Evolutionary conservation across 2,329 filamentous ascomycete species (phyloP).

Genomic region (Fusarium abutilonis): DNA sequence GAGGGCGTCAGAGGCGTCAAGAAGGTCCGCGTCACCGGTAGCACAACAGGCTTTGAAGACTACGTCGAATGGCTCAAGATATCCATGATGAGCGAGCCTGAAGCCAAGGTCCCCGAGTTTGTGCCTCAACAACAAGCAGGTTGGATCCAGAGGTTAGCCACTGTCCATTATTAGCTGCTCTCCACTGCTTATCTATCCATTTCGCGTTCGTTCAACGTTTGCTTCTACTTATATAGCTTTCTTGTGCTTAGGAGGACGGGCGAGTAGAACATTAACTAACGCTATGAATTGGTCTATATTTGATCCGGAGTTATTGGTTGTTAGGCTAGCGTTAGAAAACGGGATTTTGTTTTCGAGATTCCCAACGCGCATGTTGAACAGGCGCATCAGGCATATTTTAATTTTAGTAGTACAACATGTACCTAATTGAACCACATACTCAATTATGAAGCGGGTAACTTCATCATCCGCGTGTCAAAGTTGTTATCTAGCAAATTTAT

Average conservation of each 20-base stretch:
- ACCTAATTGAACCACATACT: conserved; percentile 5
- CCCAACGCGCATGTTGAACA: conserved; percentile 8
- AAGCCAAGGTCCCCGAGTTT: conserved; percentile 35
- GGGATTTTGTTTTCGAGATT: conserved; percentile 9
- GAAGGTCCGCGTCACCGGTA: conserved; percentile 50
- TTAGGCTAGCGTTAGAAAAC: conserved; percentile 10
- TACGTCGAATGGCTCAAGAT: conserved; percentile 55
- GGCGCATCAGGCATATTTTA: conserved; percentile 4
- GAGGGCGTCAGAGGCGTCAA: conserved; percentile 56
- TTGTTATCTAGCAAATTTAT: too few species aligned
- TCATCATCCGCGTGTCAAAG: neutral
- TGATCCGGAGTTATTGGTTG: conserved; percentile 25
- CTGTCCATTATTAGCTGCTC: conserved; percentile 33
- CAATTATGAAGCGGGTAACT: neutral
- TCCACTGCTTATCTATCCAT: neutral
- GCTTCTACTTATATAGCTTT: conserved; percentile 6
- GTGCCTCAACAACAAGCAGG: conserved; percentile 31
- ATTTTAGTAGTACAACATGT: neutral
- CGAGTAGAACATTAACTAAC: conserved; percentile 29
- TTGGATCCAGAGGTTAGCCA: conserved; percentile 42
- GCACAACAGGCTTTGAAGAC: conserved; percentile 54
- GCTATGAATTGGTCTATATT: conserved; percentile 13
- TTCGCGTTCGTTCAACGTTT: neutral
- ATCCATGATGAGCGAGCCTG: conserved; percentile 49
- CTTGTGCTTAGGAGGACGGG: neutral